Evolutionary conservation across 495 filamentous ascomycete species (phyloP).

Genomic region (Darksidea phi): DNA sequence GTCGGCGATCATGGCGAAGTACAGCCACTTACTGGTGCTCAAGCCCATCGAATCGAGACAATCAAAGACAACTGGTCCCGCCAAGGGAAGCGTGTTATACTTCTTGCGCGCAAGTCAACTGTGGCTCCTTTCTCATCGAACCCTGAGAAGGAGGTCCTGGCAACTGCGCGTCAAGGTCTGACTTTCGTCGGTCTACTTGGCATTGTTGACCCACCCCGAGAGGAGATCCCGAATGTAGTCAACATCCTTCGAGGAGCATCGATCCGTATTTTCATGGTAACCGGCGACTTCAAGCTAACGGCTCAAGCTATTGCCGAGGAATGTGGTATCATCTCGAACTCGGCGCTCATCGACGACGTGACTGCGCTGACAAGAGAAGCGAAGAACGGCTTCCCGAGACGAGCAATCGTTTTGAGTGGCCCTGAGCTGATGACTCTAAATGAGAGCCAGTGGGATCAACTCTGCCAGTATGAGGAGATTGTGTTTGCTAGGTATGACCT

Average conservation of each 20-base stretch:
- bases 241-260: conserved; percentile 58
- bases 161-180: conserved; percentile 51
- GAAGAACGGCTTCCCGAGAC: conserved; percentile 13
- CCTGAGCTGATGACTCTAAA: conserved; percentile 58
- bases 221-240: conserved; percentile 63
- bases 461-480: conserved; percentile 60
- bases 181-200: conserved; percentile 63
- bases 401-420: conserved; percentile 55
- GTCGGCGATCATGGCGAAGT: conserved; percentile 50
- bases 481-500: conserved; percentile 54
- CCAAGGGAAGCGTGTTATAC: conserved; percentile 63
- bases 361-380: conserved; percentile 39
- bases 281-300: conserved; percentile 70
- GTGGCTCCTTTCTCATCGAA: conserved; percentile 10
- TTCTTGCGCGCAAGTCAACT: conserved; percentile 58
- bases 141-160: conserved; percentile 51
- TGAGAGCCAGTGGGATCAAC: conserved; percentile 56
- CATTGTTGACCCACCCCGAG: conserved; percentile 65
- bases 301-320: conserved; percentile 66
- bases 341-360: conserved; percentile 45
- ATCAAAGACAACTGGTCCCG: conserved; percentile 62
- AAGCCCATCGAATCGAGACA: conserved; percentile 47
- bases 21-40: conserved; percentile 44
- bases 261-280: conserved; percentile 68
- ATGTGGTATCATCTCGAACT: conserved; percentile 60